Evolutionary conservation across 2,329 filamentous ascomycete species (phyloP), one percentile per base, ranked within the genome.

Genomic region (Pseudogymnoascus sp.): DNA sequence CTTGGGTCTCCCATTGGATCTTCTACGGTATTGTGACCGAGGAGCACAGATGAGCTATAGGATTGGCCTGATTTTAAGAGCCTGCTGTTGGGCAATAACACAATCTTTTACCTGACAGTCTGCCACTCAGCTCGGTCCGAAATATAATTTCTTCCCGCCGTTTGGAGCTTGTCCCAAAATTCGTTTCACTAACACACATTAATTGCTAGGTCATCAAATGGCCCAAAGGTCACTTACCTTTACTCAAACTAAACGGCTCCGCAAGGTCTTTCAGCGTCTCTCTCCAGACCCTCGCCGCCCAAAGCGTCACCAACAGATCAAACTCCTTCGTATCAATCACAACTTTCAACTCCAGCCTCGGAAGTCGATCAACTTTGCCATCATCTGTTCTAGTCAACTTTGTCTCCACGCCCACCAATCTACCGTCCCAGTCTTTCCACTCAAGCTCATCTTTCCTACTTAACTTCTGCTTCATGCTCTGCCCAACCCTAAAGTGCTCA

Each of bases 271-370:
- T 35, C 54, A 16, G 36, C 18, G 25, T 16, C 54, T 57, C 54
- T 37, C 16, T 57, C 54, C 54, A 57, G 14, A 57, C 54, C 54
- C 54, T 57, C 54, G 54, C 54, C 12, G 54, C 54, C 54, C 54
- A 57, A 35, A 57, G 54, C 14, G 54, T 57, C 20, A 57, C 54
- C 11, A 57, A 57, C 25, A 57, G 25, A 22, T 57, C 54, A 36
- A 57, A 57, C 25, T 36, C 54, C 35, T 57, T 57, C 14, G 18
- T 11, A 37, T 57, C 54, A 18, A 57, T 57, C 16, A 14, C 25
- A 57, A 14, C 35, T 37, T 57, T 57, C 28, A 57, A 33, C 54
- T 57, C 54, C 25, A 57, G 25, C 25, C 25, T 57, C 54, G 54
- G 54, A 14, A 11, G 25, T 20, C 54, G 54, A 57, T 36, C 54